phyloP scores from a whole-genome alignment of 768 basidiomycete species.

The Lentinula sp. region DNA sequence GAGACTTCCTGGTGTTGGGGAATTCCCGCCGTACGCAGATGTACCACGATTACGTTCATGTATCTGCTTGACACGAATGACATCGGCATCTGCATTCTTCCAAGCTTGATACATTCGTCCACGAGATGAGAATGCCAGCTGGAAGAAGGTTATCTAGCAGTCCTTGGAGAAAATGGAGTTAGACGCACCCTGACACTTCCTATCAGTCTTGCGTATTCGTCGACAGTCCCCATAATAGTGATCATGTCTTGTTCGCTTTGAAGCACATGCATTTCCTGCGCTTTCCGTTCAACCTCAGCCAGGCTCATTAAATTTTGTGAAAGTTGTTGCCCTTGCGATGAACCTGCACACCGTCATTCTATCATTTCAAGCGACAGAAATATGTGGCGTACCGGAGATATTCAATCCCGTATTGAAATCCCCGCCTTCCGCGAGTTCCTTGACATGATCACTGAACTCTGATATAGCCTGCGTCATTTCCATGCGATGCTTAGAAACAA shows the following conservation, averaged over 20 bases:
- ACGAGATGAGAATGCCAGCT: constrained; percentile 87
- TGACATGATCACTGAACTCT: constrained; percentile 75
- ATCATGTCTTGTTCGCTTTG: constrained; percentile 82
- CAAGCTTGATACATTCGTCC: constrained; percentile 76
- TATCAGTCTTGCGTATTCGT: constrained; percentile 92
- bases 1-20: constrained; percentile 39
- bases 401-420: constrained; percentile 3
- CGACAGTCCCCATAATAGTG: constrained; percentile 77
- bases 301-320: constrained; percentile 64
- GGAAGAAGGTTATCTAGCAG: not conserved
- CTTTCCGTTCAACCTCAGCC: constrained; percentile 67
- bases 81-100: constrained; percentile 75
- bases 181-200: constrained; percentile 67
- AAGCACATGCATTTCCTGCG: constrained; percentile 64
- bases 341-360: not conserved
- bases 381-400: constrained; percentile 33
- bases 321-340: constrained; percentile 36
- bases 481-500: constrained; percentile 76
- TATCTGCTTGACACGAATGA: constrained; percentile 60
- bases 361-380: constrained; percentile 9
- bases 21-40: constrained; percentile 63
- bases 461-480: constrained; percentile 64
- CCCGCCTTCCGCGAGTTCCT: constrained; percentile 44
- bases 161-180: not conserved
- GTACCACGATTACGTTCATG: constrained; percentile 70